Evolutionary conservation across 2,329 filamentous ascomycete genomes (phyloP).

Genomic region (Sarocladiaceae sp.): DNA sequence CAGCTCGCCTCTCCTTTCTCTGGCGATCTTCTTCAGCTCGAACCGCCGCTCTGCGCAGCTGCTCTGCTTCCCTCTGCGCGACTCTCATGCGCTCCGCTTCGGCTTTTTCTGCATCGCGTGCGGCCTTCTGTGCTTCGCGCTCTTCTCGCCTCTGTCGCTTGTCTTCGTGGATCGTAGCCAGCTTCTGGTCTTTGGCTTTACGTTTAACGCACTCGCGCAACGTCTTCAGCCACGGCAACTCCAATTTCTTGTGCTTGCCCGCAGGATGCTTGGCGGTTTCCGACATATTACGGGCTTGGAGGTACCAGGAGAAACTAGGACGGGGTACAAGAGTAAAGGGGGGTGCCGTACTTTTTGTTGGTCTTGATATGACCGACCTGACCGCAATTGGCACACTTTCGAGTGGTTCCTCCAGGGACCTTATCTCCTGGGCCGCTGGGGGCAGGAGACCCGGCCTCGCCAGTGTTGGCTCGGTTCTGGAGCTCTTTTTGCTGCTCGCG

Average conservation of each 20-base stretch:
- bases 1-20: no score
- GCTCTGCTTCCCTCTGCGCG: background rate
- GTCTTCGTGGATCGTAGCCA: background rate
- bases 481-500: conserved; percentile 83
- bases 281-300: conserved; percentile 10
- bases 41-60: background rate
- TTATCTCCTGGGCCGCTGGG: conserved; percentile 39
- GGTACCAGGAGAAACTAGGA: conserved; percentile 2
- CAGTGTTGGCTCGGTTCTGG: conserved; percentile 37
- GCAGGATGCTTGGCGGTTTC: conserved; percentile 9
- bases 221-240: background rate
- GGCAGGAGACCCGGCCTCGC: conserved; percentile 42
- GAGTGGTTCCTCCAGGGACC: conserved; percentile 60
- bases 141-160: conserved; percentile 8
- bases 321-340: conserved; percentile 6
- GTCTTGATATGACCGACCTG: conserved; percentile 98
- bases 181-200: no score
- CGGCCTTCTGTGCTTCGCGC: conserved; percentile 9
- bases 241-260: conserved; percentile 3
- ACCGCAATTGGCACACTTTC: conserved; percentile 97
- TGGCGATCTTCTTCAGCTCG: no score
- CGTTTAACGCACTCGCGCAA: conserved; percentile 4
- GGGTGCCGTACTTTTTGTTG: conserved; percentile 78
- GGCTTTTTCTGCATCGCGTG: background rate
- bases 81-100: background rate